A percentile compares a stretch with the other conserved stretches of the same genome.
phyloP scores from a whole-genome alignment of 331 rosid species.

The Stylosanthes scabra region DNA sequence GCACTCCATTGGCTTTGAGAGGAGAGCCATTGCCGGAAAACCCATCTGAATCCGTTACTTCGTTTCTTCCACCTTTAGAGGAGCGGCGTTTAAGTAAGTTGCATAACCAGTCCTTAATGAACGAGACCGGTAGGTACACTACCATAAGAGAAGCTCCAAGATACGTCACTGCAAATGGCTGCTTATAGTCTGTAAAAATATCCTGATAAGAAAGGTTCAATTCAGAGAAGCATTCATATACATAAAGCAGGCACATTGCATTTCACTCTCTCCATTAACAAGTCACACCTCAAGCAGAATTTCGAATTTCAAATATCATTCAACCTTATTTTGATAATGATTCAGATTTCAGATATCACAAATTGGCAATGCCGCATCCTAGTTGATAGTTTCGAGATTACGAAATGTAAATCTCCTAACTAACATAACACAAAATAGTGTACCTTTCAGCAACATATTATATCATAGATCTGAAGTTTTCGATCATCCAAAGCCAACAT shows the following conservation, averaged over 20 bases:
- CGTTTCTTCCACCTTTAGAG: slow-evolving; percentile 69
- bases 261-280: slow-evolving; percentile 9
- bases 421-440: not conserved
- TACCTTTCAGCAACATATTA: not conserved
- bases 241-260: slow-evolving; percentile 27
- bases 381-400: no score
- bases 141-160: slow-evolving; percentile 99
- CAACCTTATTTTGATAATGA: not conserved
- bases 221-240: slow-evolving; percentile 42
- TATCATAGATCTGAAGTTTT: not conserved
- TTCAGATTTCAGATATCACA: slow-evolving; percentile 7
- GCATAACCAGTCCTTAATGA: slow-evolving; percentile 88
- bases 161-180: slow-evolving; percentile 97
- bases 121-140: slow-evolving; percentile 97
- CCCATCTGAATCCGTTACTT: slow-evolving; percentile 50
- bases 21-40: slow-evolving; percentile 50
- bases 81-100: slow-evolving; percentile 62
- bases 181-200: slow-evolving; percentile 85
- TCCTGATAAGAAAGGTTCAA: slow-evolving; percentile 54
- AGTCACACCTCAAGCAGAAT: not conserved
- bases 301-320: slow-evolving; percentile 9
- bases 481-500: not conserved
- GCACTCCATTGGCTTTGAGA: slow-evolving; percentile 56
- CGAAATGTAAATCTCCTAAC: slow-evolving; percentile 9
- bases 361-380: no score